Evolutionary conservation across 1,139 yeast genomes (phyloP).

Genomic region (Lodderomyces parapsilosis): DNA sequence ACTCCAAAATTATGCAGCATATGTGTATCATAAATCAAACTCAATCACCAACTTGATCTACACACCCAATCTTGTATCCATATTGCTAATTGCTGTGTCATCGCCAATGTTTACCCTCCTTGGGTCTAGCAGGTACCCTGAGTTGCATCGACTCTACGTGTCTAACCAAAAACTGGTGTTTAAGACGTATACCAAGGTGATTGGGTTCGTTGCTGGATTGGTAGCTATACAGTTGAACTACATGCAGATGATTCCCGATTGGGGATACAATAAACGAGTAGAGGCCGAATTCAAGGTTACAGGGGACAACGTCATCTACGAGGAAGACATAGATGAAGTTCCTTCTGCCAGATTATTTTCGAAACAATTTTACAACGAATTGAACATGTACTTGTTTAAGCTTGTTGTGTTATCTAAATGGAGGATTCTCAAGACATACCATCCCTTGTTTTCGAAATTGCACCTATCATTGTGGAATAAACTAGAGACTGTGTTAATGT

Average conservation of each 20-base stretch:
- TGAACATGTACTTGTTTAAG: slow-evolving; percentile 36
- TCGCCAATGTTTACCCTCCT: slow-evolving; percentile 28
- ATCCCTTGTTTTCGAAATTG: slow-evolving; percentile 30
- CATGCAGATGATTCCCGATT: slow-evolving; percentile 25
- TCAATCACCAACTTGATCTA: slow-evolving; percentile 37
- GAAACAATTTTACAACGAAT: slow-evolving; percentile 26
- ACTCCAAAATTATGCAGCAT: slow-evolving; percentile 20
- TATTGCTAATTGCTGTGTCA: slow-evolving; percentile 35
- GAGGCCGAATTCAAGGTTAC: neutral
- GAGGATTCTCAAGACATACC: slow-evolving; percentile 42
- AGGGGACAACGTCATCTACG: neutral
- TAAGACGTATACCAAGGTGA: slow-evolving; percentile 33
- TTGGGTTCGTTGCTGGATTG: slow-evolving; percentile 38
- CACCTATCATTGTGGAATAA: slow-evolving; percentile 30
- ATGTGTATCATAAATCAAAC: slow-evolving; percentile 29
- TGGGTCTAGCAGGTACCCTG: slow-evolving; percentile 10
- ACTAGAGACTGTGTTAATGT: slow-evolving; percentile 36
- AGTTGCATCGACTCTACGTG: slow-evolving; percentile 15
- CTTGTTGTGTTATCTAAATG: slow-evolving; percentile 41
- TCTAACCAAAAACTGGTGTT: slow-evolving; percentile 27
- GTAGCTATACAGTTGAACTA: slow-evolving; percentile 28
- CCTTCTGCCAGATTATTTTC: slow-evolving; percentile 26
- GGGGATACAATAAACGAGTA: slow-evolving; percentile 16
- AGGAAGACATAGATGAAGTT: slow-evolving; percentile 11
- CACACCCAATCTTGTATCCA: slow-evolving; percentile 37